Evolutionary conservation across 768 basidiomycete species (phyloP).

Genomic region (Pleurotus tuoliensis): DNA sequence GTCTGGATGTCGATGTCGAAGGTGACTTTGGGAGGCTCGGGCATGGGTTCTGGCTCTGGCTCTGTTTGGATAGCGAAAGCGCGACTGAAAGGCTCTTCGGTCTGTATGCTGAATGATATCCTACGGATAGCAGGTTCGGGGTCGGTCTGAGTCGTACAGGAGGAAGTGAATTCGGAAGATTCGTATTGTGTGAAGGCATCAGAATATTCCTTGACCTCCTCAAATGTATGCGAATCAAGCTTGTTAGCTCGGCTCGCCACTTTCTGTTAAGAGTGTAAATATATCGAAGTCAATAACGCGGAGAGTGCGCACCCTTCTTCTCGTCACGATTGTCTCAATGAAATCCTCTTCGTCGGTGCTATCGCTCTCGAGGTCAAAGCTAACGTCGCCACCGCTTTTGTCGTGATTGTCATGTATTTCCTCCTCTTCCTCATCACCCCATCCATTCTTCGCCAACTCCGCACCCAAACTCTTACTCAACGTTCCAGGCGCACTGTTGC

Average conservation of each 20-base stretch:
- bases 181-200: constrained; percentile 76
- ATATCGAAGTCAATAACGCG: constrained; percentile 7
- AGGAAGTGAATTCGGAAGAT: constrained; percentile 42
- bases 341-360: constrained; percentile 66
- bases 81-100: constrained; percentile 35
- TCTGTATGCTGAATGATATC: constrained; percentile 52
- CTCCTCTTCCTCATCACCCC: constrained; percentile 35
- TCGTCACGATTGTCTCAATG: constrained; percentile 85
- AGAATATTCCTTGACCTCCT: constrained; percentile 71
- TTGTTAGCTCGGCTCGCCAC: constrained; percentile 58
- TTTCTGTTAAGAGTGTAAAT: constrained; percentile 43
- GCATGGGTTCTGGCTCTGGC: constrained; percentile 26
- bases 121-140: constrained; percentile 46
- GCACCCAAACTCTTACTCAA: constrained; percentile 75
- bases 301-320: constrained; percentile 53
- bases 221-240: constrained; percentile 44
- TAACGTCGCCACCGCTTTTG: constrained; percentile 24
- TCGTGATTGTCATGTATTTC: constrained; percentile 30
- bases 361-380: constrained; percentile 43
- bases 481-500: constrained; percentile 51
- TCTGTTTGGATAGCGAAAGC: constrained; percentile 29
- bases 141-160: constrained; percentile 57
- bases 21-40: constrained; percentile 27
- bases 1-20: constrained; percentile 68
- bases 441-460: constrained; percentile 52